Base-by-base conservation (phyloP, 2,329 filamentous ascomycete species). In the Claviceps cyperi region DNA sequence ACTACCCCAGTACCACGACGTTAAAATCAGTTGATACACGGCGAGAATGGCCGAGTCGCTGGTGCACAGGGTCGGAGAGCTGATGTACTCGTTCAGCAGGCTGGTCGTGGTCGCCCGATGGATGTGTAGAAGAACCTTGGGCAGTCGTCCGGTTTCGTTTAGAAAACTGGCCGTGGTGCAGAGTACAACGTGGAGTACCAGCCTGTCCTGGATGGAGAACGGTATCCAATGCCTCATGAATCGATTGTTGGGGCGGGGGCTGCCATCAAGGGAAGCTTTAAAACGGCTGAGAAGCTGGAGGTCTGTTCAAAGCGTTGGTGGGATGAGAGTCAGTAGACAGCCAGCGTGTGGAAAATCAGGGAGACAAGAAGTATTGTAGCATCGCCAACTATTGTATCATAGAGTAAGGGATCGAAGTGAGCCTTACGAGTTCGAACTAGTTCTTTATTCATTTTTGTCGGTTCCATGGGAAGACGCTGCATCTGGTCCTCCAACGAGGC, bases 1-100 rank as follows among this genome's bases (percentile, higher is more conserved):
- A 24, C 67, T 68, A 5, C 73, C 72, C 72, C 73, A 76, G 56
- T 75, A 76, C 74, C 75, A 78, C 51, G 75, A 74, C 44, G 74
- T 68, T 22, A 73, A 59, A 21, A 73, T 66, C 52, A 76, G 65
- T 56, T 76, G 74, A 1, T 70, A 60, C 5, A 75, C 71, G 3
- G 66, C 71, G 5, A 73, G 66, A 39, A 77, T 68, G 4, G 69
- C 66, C 35, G 69, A 66, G 53, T 76, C 73, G 48, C 63, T 69
- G 0, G 67, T 66, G n/a, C 64, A 60, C 17, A 62, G 57, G 2
- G 58, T 56, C 3, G 64, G 55, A 17, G 64, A 59, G 38, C 61
- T 61, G 15, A 77, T 66, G 40, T 72, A 69, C 40, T 70, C 64
- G 53, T 76, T 75, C 35, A 77, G 64, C 59, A 72, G 66, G 39